Evolutionary conservation across 345 rosid genomes (phyloP).

Genomic region (Rhizophora apiculata): DNA sequence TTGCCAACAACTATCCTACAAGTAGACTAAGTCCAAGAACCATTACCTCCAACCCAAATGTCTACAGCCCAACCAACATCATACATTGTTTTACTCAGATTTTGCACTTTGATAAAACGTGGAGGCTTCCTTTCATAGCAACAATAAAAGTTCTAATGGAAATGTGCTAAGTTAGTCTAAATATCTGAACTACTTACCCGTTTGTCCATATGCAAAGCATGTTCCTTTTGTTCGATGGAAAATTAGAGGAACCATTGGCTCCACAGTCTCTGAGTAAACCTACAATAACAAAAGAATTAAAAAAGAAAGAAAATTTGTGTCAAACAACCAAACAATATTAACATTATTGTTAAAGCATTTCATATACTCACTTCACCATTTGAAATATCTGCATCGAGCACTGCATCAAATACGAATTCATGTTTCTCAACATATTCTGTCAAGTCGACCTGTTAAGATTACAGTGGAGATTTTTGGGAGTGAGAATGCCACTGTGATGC

Average conservation of each 20-base stretch:
- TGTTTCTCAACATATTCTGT: conserved; percentile 60
- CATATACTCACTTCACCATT: conserved; percentile 46
- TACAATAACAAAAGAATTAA: conserved; percentile 7
- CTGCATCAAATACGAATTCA: conserved; percentile 58
- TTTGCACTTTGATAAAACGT: no score
- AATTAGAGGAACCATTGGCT: conserved; percentile 53
- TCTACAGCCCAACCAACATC: no score
- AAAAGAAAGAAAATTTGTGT: background rate
- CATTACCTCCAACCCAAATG: no score
- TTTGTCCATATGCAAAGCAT: conserved; percentile 64
- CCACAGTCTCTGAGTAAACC: conserved; percentile 57
- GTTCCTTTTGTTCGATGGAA: conserved; percentile 59
- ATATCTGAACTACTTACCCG: conserved; percentile 32
- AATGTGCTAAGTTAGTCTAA: no score
- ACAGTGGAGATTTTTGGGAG: no score
- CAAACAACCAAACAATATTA: conserved; percentile 8
- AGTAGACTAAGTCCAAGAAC: no score
- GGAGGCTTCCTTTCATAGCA: no score
- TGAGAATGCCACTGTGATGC: no score
- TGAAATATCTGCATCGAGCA: conserved; percentile 47
- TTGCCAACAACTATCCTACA: no score
- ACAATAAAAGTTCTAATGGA: no score
- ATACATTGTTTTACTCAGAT: no score
- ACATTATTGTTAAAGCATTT: background rate
- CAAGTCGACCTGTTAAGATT: conserved; percentile 49